These are phyloP conservation scores for Abortiporus biennis DNA, from an alignment of 1,284 basidiomycete genomes.

Conservation along the genomic window DNA sequence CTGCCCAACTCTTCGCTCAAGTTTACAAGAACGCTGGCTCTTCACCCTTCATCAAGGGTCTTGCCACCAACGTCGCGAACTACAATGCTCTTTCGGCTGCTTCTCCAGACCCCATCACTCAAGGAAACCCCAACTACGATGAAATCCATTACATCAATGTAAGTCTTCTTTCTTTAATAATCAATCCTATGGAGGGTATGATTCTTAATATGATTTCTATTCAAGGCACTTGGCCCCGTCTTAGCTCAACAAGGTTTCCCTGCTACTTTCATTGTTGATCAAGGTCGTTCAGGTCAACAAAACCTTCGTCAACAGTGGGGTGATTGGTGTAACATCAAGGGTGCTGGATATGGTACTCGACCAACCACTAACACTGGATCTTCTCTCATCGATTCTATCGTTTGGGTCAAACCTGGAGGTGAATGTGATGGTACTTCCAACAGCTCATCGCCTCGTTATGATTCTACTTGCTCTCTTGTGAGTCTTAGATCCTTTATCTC, in stretches of 20 bases:
- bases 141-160: slow-evolving; percentile 57
- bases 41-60: slow-evolving; percentile 48
- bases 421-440: slow-evolving; percentile 62
- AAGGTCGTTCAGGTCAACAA: slow-evolving; percentile 56
- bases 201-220: too few species aligned
- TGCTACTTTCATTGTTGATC: slow-evolving; percentile 60
- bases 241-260: slow-evolving; percentile 44
- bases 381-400: slow-evolving; percentile 52
- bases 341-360: slow-evolving; percentile 55
- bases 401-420: slow-evolving; percentile 67
- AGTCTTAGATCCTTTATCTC: slow-evolving; percentile 17
- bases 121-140: slow-evolving; percentile 54
- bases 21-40: slow-evolving; percentile 45
- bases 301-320: slow-evolving; percentile 52
- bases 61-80: slow-evolving; percentile 63
- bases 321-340: slow-evolving; percentile 56
- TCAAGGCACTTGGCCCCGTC: slow-evolving; percentile 43
- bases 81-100: slow-evolving; percentile 51
- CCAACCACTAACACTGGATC: slow-evolving; percentile 53
- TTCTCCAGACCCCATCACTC: slow-evolving; percentile 52
- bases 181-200: too few species aligned
- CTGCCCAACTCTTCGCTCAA: slow-evolving; percentile 47
- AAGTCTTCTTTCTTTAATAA: too few species aligned
- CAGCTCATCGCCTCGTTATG: slow-evolving; percentile 50
- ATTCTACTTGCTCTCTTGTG: slow-evolving; percentile 47